Evolutionary conservation across 306 rosid species (phyloP).

Genomic region (Casuarina cunninghamiana): DNA sequence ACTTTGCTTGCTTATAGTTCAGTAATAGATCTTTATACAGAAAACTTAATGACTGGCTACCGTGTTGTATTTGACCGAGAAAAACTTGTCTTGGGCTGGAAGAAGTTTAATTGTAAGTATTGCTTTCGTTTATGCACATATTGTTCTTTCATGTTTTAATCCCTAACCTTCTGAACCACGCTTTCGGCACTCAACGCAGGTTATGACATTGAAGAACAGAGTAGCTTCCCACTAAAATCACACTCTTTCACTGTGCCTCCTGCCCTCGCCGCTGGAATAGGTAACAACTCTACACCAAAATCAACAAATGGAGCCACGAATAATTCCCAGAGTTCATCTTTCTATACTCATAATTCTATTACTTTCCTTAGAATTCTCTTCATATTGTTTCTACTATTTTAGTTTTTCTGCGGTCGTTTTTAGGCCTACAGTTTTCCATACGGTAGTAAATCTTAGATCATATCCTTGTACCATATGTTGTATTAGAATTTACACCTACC

Average conservation of each 20-base stretch:
- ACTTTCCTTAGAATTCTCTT: constrained; percentile 38
- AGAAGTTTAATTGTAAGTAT: constrained; percentile 73
- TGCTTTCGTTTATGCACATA: constrained; percentile 22
- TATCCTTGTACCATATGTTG: neutral
- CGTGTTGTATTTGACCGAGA: constrained; percentile 84
- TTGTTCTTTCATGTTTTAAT: constrained; percentile 13
- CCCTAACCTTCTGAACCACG: constrained; percentile 11
- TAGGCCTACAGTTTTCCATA: constrained; percentile 12
- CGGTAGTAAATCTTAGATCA: neutral
- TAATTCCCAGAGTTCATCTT: constrained; percentile 43
- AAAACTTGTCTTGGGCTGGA: constrained; percentile 81
- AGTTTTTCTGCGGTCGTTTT: constrained; percentile 17
- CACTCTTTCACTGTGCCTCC: constrained; percentile 61
- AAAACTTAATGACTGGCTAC: constrained; percentile 93
- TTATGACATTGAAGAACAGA: constrained; percentile 61
- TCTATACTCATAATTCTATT: constrained; percentile 26
- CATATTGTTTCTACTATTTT: constrained; percentile 36
- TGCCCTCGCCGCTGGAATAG: constrained; percentile 66
- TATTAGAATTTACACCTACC: neutral
- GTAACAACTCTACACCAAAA: constrained; percentile 48
- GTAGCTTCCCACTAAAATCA: constrained; percentile 34
- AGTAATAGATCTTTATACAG: constrained; percentile 48
- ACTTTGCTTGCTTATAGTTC: constrained; percentile 20
- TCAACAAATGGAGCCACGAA: constrained; percentile 35
- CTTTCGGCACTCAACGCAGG: constrained; percentile 49